Evolutionary conservation across 148 eudicot genomes (phyloP), one percentile per base, ranked within the genome.

Genomic region (Linanthus parryae): DNA sequence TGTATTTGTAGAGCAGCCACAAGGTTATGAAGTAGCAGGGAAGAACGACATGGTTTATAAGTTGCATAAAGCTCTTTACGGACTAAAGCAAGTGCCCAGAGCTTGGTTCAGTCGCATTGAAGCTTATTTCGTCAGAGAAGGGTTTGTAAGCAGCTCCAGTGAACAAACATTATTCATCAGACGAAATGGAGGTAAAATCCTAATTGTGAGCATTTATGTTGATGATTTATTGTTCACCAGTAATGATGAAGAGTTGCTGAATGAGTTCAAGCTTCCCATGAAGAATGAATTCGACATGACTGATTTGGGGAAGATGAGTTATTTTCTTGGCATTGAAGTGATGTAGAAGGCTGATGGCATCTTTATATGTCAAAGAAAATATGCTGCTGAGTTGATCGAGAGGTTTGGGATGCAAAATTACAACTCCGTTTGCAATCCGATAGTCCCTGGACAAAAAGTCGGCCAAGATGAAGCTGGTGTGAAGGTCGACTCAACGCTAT

Each of bases 51-150:
- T n/a, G n/a, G n/a, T n/a, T n/a, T n/a, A n/a, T n/a, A n/a, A n/a
- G n/a, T n/a, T n/a, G n/a, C n/a, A n/a, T n/a, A n/a, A n/a, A n/a
- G n/a, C n/a, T n/a, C 22, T 61, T 7, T 61, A 61, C n/a, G 57
- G 65, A 13, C 17, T 61, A 2, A 61, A 61, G 42, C 57, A 61
- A 10, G 65, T 57, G 0, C 57, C 57, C 1, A 40, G 65, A 12
- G 26, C 56, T 5, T 51, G n/a, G n/a, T n/a, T n/a, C n/a, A n/a
- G n/a, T n/a, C n/a, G n/a, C n/a, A n/a, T n/a, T n/a, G n/a, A n/a
- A n/a, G n/a, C n/a, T n/a, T n/a, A n/a, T n/a, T n/a, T n/a, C n/a
- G n/a, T n/a, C n/a, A n/a, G n/a, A n/a, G n/a, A n/a, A n/a, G n/a
- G n/a, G n/a, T n/a, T n/a, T n/a, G n/a, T n/a, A n/a, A n/a, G n/a